Percentiles rank a stretch among this genome's conserved stretches.
Evolutionary conservation across 176 grass and related monocot species (phyloP).

Genomic region (Ensete ventricosum): DNA sequence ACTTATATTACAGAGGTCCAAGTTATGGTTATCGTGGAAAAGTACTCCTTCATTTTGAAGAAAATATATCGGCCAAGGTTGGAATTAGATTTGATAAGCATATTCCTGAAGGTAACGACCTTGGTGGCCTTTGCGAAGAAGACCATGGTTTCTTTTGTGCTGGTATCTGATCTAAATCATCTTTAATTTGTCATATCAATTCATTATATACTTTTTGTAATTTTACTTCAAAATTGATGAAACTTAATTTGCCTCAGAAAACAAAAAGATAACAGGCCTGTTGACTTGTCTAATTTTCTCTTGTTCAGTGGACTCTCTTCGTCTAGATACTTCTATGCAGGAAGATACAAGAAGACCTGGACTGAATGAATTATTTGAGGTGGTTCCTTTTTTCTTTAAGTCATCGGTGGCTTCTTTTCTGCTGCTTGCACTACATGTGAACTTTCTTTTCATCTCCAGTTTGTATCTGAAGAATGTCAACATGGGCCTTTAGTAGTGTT

Average conservation of each 20-base stretch:
- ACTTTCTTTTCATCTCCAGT: conserved; percentile 31
- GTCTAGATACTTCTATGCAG: conserved; percentile 58
- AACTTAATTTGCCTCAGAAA: neutral
- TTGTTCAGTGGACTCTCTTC: conserved; percentile 64
- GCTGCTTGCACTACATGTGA: conserved; percentile 15
- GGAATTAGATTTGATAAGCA: conserved; percentile 23
- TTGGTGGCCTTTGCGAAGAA: conserved; percentile 21
- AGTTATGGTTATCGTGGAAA: conserved; percentile 22
- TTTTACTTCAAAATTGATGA: neutral
- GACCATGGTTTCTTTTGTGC: conserved; percentile 23
- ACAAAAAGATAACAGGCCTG: neutral
- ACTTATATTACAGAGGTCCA: conserved; percentile 5
- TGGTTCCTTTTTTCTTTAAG: conserved; percentile 21
- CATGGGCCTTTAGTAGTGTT: conserved; percentile 58
- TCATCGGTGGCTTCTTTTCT: conserved; percentile 5
- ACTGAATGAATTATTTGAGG: conserved; percentile 80
- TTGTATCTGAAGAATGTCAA: conserved; percentile 64
- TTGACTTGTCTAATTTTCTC: conserved; percentile 21
- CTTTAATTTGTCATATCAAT: neutral
- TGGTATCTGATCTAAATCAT: neutral
- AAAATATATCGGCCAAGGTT: conserved; percentile 14
- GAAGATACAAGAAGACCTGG: conserved; percentile 69
- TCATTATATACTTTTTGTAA: neutral
- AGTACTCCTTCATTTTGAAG: conserved; percentile 21
- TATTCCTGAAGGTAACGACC: conserved; percentile 18